A percentile compares a stretch with the other conserved stretches of the same genome.
phyloP scores from a whole-genome alignment of 768 basidiomycete species.

The Lactarius trivialis region DNA sequence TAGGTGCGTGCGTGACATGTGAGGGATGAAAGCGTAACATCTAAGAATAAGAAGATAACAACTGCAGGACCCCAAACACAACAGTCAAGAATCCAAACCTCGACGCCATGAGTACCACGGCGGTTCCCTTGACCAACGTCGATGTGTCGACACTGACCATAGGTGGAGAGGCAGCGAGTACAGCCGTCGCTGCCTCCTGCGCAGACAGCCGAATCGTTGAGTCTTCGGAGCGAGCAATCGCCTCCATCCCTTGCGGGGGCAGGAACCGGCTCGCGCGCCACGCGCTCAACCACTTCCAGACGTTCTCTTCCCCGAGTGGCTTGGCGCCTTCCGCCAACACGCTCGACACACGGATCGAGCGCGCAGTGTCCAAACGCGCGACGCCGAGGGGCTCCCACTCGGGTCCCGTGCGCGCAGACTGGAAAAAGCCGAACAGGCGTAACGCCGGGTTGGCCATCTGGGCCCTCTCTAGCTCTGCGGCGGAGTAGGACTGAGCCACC shows the following conservation, averaged over 20 bases:
- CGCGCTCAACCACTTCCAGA: conserved; percentile 13
- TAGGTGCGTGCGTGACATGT: not conserved
- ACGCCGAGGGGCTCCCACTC: conserved; percentile 26
- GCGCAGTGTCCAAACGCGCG: conserved; percentile 21
- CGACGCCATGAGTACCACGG: conserved; percentile 2
- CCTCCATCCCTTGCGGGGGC: not conserved
- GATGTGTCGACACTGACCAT: not conserved
- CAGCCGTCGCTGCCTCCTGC: not conserved
- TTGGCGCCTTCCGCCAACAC: conserved; percentile 12
- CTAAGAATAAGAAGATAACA: conserved; percentile 7
- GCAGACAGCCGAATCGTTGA: not conserved
- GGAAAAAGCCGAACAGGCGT: conserved; percentile 19
- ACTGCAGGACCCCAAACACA: not conserved
- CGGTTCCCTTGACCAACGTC: not conserved
- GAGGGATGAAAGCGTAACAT: not conserved
- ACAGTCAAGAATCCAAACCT: conserved; percentile 9
- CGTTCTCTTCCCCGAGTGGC: conserved; percentile 18
- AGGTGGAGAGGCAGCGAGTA: not conserved
- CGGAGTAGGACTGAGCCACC: conserved; percentile 3
- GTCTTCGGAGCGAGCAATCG: not conserved
- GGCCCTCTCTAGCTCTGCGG: conserved; percentile 12
- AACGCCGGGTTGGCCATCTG: conserved; percentile 21
- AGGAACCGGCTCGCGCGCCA: conserved; percentile 21
- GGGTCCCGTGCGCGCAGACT: conserved; percentile 15
- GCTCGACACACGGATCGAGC: conserved; percentile 18